phyloP scores from a whole-genome alignment of 495 filamentous ascomycete species.

The Parathielavia hyrcaniae region DNA sequence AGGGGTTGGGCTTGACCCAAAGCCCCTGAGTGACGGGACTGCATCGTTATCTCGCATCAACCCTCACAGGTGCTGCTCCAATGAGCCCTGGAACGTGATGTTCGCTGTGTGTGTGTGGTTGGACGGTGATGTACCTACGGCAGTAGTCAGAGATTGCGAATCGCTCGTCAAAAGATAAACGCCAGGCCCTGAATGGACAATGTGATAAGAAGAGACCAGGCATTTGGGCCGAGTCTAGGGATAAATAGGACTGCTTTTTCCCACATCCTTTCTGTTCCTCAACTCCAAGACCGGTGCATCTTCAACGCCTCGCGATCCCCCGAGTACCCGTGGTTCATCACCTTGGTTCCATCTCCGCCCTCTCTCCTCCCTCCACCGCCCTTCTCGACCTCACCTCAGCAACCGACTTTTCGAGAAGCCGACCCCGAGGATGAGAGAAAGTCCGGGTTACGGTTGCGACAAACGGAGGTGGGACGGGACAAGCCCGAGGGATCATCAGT shows the following conservation, averaged over 20 bases:
- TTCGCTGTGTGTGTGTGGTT: background rate
- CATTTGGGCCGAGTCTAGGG: background rate
- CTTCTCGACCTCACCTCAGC: background rate
- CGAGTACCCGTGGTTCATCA: background rate
- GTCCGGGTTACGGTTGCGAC: constrained; percentile 8
- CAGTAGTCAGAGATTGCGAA: constrained; percentile 25
- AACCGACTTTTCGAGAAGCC: background rate
- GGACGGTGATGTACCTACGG: background rate
- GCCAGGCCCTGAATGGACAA: constrained; percentile 19
- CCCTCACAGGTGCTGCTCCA: no score
- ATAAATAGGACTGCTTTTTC: background rate
- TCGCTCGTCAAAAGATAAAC: constrained; percentile 13
- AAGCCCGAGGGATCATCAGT: background rate
- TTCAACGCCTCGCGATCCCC: background rate
- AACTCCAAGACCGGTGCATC: no score
- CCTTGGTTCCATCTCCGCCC: background rate
- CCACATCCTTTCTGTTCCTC: background rate
- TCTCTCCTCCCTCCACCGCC: background rate
- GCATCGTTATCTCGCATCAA: no score
- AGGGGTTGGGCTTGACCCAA: background rate
- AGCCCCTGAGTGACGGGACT: no score
- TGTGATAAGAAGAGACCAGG: background rate
- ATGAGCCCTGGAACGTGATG: no score
- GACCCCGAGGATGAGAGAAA: background rate
- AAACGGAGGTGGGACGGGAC: background rate